Conservation (phyloP, 345 rosid genomes). For the Trapa bicornis region DNA sequence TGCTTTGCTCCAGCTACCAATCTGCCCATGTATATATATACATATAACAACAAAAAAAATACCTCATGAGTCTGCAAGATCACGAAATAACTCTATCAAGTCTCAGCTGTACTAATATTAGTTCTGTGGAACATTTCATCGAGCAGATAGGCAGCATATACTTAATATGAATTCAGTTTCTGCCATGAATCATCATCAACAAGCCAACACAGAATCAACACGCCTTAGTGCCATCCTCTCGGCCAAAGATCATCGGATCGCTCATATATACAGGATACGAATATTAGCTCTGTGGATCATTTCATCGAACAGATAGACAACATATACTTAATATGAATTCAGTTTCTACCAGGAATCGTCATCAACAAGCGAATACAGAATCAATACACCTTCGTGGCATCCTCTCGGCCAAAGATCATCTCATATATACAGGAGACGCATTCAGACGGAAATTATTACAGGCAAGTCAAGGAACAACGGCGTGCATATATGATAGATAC, state of each 20-base stretch:
- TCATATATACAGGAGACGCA: neutral
- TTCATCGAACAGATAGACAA: neutral
- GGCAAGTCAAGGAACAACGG: neutral
- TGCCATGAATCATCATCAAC: neutral
- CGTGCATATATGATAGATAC: neutral
- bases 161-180: no score
- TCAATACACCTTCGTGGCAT: neutral
- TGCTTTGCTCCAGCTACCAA: conserved; percentile 4
- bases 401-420: neutral
- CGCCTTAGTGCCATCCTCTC: neutral
- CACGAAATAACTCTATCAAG: neutral
- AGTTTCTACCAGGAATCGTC: neutral
- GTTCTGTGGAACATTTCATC: neutral
- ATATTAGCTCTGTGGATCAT: neutral
- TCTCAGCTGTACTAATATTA: neutral
- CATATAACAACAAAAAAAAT: neutral
- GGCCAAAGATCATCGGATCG: neutral
- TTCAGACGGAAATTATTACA: neutral
- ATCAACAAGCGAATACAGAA: neutral
- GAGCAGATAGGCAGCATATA: neutral
- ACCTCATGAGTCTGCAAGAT: neutral
- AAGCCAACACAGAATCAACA: neutral
- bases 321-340: neutral
- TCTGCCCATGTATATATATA: conserved; percentile 11
- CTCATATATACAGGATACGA: neutral